Base-by-base conservation (phyloP, 1,139 yeast genomes). In the Blastobotrys elegans region DNA sequence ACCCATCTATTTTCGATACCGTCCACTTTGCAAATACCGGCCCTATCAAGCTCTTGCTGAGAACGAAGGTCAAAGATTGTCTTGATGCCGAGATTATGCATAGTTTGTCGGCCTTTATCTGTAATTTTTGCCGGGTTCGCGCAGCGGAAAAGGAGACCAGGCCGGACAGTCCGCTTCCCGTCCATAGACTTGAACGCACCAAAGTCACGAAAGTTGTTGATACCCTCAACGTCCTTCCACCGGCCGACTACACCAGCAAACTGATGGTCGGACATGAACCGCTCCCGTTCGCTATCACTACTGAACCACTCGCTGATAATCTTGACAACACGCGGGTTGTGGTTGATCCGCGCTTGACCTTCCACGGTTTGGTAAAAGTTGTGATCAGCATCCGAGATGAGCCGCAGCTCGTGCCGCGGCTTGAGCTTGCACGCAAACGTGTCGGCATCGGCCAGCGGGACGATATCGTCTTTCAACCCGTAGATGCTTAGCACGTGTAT, bases 331-430 rank as follows among this genome's bases (percentile, higher is more conserved):
- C 69, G 63, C 40, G 65, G 71, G 56, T 80, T 82, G 63, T 77
- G 84, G 59, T 84, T 84, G 18, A 71, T 69, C 2, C 72, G 72
- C 17, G 55, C 40, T 32, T 52, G 46, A 1, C 44, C 41, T 32
- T 52, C 47, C 18, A 41, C 42, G 1, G 61, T 58, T 0, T 94
- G 92, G 59, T 75, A 82, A 59, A 76, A 89, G 59, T 86, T 85
- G 64, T 90, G 97, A 61, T 88, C 92, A 0, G 95, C 96, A 40
- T 71, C 72, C 0, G 77, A 75, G 10, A 90, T 69, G 20, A 87
- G 64, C 38, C 73, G 71, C 49, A 88, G 68, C 10, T 73, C 68
- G 58, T 85, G 92, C 21, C 81, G 72, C 16, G 77, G 64, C 33
- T 70, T 75, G 50, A 87, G 76, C 4, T 68, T 60, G 54, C 82